Base-by-base conservation (phyloP, 106 monocot genomes). In the Cymbidium sinense region DNA sequence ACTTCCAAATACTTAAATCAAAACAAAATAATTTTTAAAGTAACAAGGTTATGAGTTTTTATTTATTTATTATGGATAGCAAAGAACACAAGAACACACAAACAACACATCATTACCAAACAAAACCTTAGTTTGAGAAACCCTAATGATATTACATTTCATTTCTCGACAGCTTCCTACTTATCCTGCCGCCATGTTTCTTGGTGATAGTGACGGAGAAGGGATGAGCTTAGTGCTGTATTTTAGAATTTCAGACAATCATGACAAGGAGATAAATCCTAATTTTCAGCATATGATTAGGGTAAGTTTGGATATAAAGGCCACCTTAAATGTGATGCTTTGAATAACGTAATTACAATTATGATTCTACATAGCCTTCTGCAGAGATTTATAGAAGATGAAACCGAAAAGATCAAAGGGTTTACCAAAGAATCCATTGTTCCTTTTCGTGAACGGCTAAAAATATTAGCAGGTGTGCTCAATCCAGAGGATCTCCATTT, bases 161-260 rank as follows among this genome's bases (percentile, higher is more conserved):
- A 12, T 54, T 37, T 77, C 33, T 78, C 77, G 23, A 34, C 84
- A 95, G 95, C 54, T 95, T 62, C 95, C 95, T 76, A 89, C 90
- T 31, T 93, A 95, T 87, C 95, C 95, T 72, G 85, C 88, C 41
- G 88, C 95, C 10, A 95, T 95, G 85, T 93, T 95, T 85, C 86
- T 90, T 31, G 90, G 92, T 28, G 90, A 95, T 34, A 85, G 90
- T 72, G 92, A 95, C 77, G 95, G 96, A 29, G 93, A 96, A 84
- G 95, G 87, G 2, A 79, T 90, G 80, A 87, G 86, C 77, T 83
- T 89, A 50, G 86, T 89, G 12, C 62, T 89, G 62, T 86, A 86
- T 72, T 89, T 89, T 62, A 89, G 82, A 81, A 70, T 90, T 74
- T 87, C 90, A 29, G 85, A 90, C 70, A 82, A 51, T 77, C 85